Evolutionary conservation across 495 filamentous ascomycete species (phyloP), one percentile per base, ranked within the genome.

Genomic region (Mytilinidion resinicola): DNA sequence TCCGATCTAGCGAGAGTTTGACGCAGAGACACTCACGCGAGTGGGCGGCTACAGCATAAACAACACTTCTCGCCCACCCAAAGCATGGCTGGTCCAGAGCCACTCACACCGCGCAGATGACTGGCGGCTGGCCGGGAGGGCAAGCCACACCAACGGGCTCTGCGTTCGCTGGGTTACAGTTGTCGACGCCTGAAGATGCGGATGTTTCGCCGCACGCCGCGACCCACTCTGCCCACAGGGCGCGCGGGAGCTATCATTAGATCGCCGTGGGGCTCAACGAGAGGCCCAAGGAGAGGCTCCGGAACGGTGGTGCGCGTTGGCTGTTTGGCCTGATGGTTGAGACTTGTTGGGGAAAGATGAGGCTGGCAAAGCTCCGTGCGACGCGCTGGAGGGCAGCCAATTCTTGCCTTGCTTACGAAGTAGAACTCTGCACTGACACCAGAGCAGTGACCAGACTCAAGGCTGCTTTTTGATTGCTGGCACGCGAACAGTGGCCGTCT

Each of bases 191-290:
- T 37, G 53, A 39, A 12, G 51, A 54, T 55, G 53, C 60, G 64
- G 60, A 25, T 60, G 9, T 42, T 55, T 37, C 14, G 36, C 46
- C 34, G 19, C n/a, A 46, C 55, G 60, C 64, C 64, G 53, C 64
- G 52, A 43, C 52, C 63, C 51, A 44, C 60, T 57, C 49, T 47
- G 55, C 51, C 60, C 58, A 20, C 55, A 56, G 62, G 47, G 59
- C 63, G 63, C 59, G 63, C 63, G 63, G 63, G 63, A 66, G 39
- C 63, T 66, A 66, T 59, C 37, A 59, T 66, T 65, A 56, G 62
- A 58, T 54, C 33, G 30, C 15, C 39, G 15, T 57, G 63, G 59
- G 59, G 63, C 63, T 62, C 63, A 59, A 62, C 62, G 36, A 62
- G 63, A 57, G 59, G 63, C 63, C 59, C 63, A 59, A 62, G 62